Conservation (phyloP, 345 rosid species). For the Barbarea vulgaris region DNA sequence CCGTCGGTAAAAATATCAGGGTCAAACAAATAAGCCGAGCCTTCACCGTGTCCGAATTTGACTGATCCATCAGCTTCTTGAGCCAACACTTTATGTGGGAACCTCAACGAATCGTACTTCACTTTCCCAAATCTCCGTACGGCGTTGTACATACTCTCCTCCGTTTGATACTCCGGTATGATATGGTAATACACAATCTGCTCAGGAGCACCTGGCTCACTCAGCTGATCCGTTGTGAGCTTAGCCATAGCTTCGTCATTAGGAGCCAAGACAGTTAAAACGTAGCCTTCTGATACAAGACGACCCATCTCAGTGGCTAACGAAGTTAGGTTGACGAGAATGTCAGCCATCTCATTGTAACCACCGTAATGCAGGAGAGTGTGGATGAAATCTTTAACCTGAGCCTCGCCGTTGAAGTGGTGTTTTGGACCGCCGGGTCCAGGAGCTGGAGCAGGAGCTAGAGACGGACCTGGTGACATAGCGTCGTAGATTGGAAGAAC, state of each 20-base stretch:
- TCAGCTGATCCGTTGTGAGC: constrained; percentile 81
- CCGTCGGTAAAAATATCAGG: constrained; percentile 98
- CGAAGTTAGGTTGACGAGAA: constrained; percentile 85
- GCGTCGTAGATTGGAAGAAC: constrained; percentile 81
- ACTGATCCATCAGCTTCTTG: constrained; percentile 98
- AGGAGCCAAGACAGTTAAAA: constrained; percentile 87
- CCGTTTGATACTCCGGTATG: constrained; percentile 95
- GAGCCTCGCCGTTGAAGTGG: constrained; percentile 89
- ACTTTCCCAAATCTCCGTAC: constrained; percentile 91
- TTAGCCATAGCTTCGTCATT: constrained; percentile 99
- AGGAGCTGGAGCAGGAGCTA: constrained; percentile 96
- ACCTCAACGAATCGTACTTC: constrained; percentile 73
- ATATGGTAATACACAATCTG: constrained; percentile 88
- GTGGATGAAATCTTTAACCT: constrained; percentile 88
- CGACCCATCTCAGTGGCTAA: constrained; percentile 95
- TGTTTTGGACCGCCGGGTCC: constrained; percentile 88
- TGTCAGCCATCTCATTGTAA: constrained; percentile 97
- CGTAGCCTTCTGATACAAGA: constrained; percentile 88
- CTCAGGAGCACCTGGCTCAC: constrained; percentile 97
- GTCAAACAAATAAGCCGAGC: constrained; percentile 79
- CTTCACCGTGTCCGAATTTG: constrained; percentile 76
- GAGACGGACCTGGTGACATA: constrained; percentile 92
- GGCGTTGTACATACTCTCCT: constrained; percentile 97
- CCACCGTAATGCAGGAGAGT: constrained; percentile 92
- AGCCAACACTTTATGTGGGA: constrained; percentile 85